Evolutionary conservation across 179 eudicot species (phyloP).

Genomic region (Drosera spatulata): DNA sequence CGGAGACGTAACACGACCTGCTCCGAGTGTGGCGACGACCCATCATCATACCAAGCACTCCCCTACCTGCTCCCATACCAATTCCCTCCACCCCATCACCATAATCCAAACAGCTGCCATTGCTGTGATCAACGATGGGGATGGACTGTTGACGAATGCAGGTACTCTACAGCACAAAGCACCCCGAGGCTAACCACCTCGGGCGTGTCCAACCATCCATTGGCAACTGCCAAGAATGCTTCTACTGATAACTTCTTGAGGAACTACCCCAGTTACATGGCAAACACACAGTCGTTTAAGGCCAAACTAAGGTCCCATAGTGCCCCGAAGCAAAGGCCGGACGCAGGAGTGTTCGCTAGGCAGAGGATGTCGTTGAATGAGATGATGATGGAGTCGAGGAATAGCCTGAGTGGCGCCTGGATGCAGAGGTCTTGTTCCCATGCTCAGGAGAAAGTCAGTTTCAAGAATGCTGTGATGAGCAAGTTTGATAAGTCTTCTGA

Average conservation of each 20-base stretch:
- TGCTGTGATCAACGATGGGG: constrained; percentile 42
- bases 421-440: constrained; percentile 76
- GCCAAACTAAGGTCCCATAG: constrained; percentile 87
- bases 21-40: constrained; percentile 17
- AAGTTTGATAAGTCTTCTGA: constrained; percentile 42
- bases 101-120: constrained; percentile 1
- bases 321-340: constrained; percentile 83
- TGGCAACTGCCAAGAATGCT: constrained; percentile 52
- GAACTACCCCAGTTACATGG: constrained; percentile 68
- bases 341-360: constrained; percentile 32
- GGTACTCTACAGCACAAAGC: constrained; percentile 62
- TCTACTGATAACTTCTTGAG: constrained; percentile 39
- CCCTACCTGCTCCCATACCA: constrained; percentile 23
- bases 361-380: constrained; percentile 56
- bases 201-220: constrained; percentile 23
- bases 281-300: constrained; percentile 61
- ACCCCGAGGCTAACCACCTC: constrained; percentile 52
- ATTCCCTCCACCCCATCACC: not conserved
- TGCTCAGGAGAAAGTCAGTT: constrained; percentile 38
- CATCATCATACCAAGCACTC: constrained; percentile 10
- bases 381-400: constrained; percentile 66
- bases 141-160: constrained; percentile 35
- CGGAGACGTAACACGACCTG: constrained; percentile 18
- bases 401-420: constrained; percentile 64
- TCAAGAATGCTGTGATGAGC: constrained; percentile 72